Evolutionary conservation across 768 basidiomycete genomes (phyloP), one percentile per base, ranked within the genome.

Genomic region (Clavaria fumosa): DNA sequence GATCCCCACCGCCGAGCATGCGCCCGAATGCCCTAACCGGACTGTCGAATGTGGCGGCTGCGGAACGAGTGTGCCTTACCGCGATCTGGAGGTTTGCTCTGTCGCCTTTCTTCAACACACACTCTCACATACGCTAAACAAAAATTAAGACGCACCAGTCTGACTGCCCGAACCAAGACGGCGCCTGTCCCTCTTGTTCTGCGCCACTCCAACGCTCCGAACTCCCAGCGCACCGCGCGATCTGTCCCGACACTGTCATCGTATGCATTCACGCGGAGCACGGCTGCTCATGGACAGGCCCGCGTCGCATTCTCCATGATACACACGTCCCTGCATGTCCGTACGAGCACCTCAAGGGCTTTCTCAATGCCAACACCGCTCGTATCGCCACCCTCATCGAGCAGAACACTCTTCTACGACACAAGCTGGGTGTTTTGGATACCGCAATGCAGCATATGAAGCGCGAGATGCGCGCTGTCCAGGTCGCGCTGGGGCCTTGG

Each of bases 401-500:
- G 39, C 80, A 88, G 50, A 88, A 88, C 48, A 56, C 66, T 12
- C 40, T 72, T 6, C 63, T 89, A 12, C 69, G 71, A 19, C 63
- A 67, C 43, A 66, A 67, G 22, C 58, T 82, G 6, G 67, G 71
- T 9, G 61, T 63, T 0, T 55, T 83, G 15, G 81, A 85, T 49
- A 64, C 63, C 11, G 54, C 64, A 2, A 50, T 78, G 17, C 62
- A 66, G 21, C 52, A 53, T 4, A 57, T 74, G 49, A 63, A 63
- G 35, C 64, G 60, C 26, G 82, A 89, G 43, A 59, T 84, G 50
- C 58, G 61, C 7, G 55, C 57, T 5, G 61, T 73, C 22, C 71
- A 67, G 49, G 55, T 47, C n/a, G 70, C 67, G 4, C 53, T 89
- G 11, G 80, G 79, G 0, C 82, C 75, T 0, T 78, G 76, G 76